Evolutionary conservation across 495 filamentous ascomycete genomes (phyloP), one percentile per base, ranked within the genome.

Genomic region (Penicillium roqueforti): DNA sequence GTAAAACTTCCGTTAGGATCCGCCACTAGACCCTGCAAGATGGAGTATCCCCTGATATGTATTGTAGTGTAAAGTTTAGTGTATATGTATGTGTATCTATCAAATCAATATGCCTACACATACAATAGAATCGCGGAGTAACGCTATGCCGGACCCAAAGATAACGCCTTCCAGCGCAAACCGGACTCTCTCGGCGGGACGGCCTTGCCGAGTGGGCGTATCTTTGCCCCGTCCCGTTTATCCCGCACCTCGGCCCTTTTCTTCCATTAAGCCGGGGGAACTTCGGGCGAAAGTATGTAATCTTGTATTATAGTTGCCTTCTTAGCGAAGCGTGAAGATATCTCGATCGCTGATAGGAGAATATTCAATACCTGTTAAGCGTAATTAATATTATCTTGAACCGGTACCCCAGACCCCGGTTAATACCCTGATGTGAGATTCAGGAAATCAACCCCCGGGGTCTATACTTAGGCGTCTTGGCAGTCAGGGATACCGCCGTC

Each of bases 151-250:
- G 10, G 28, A 36, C 32, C n/a, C 32, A 36, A 16, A 25, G 40
- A 43, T 43, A 43, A 43, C 46, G 3, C 10, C 22, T 19, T 48
- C 60, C 63, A 66, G 60, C 47, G 20, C 29, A 23, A 47, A 47
- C 18, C 18, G 18, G 16, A n/a, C 13, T 32, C 8, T 32, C 8
- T 34, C 44, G 29, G 43, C 16, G 40, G 32, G 55, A 42, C 37
- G 43, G 19, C 23, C 53, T 61, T 56, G 53, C 61, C 51, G 58
- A 61, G 44, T 50, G 53, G 50, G 48, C 60, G 62, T 68, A 59
- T 66, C 64, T 68, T 61, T 65, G 28, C 59, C 61, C 63, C 63
- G 60, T 68, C 64, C 66, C 41, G 49, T 58, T 40, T 44, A 26
- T 42, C 36, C 53, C 31, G 29, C 18, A 40, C 43, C n/a, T 44